Percentiles rank a stretch among this genome's conserved stretches.
phyloP scores from a whole-genome alignment of 2,329 filamentous ascomycete species.

The Drechslerella coelobrocha region DNA sequence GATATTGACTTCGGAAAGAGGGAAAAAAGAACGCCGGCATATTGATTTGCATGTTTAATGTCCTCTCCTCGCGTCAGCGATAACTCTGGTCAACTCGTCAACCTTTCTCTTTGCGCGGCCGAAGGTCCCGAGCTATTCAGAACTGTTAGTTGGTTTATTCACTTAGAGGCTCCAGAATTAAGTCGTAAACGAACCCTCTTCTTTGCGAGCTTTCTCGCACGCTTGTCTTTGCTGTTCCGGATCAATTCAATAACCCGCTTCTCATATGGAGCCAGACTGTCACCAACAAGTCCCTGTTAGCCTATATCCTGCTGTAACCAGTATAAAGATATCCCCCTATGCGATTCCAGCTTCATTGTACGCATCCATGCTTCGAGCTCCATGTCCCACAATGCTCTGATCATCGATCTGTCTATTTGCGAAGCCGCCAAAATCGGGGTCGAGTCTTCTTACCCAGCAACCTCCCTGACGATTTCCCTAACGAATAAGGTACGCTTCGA shows the following conservation, averaged over 20 bases:
- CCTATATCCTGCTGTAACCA: background rate
- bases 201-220: slow-evolving; percentile 98
- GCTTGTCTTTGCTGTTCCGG: slow-evolving; percentile 99
- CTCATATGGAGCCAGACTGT: slow-evolving; percentile 88
- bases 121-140: slow-evolving; percentile 86
- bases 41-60: slow-evolving; percentile 64
- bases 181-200: slow-evolving; percentile 76
- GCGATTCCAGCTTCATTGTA: background rate
- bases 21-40: slow-evolving; percentile 40
- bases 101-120: slow-evolving; percentile 99
- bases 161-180: background rate
- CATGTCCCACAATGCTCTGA: background rate
- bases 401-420: background rate
- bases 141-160: slow-evolving; percentile 53
- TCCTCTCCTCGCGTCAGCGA: slow-evolving; percentile 88
- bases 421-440: slow-evolving; percentile 14
- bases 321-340: background rate
- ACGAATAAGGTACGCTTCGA: slow-evolving; percentile 98
- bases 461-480: slow-evolving; percentile 96
- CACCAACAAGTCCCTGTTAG: slow-evolving; percentile 25
- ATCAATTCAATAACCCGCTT: slow-evolving; percentile 98
- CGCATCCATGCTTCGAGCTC: too few relatives aligned
- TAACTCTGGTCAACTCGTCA: slow-evolving; percentile 97
- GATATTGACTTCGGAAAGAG: slow-evolving; percentile 15
- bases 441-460: slow-evolving; percentile 75